Base-by-base conservation (phyloP, 2,329 filamentous ascomycete species). In the Penicillium nordicum region DNA sequence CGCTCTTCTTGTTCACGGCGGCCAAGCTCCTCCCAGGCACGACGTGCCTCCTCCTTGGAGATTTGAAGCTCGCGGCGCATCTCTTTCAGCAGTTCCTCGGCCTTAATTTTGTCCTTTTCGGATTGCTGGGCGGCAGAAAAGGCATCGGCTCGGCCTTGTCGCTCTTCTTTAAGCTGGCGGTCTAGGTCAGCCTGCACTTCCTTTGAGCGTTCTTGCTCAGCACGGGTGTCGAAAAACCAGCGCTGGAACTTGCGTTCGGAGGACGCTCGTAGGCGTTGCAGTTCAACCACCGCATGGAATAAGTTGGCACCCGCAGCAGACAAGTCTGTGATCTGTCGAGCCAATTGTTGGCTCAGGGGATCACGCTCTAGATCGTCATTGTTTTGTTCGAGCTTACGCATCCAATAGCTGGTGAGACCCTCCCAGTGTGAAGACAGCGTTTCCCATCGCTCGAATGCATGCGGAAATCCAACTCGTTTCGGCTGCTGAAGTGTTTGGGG, bases 381-480 rank as follows among this genome's bases (percentile, higher is more conserved):
- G 70, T 96, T 96, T 71, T 94, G 87, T 74, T 99, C 90, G 8
- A 99, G 80, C 64, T 92, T 87, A 45, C 91, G 88, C 62, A 99
- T 94, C 93, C 94, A 99, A 76, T 96, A 97, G 57, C 91, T 93
- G 0, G 94, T 97, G 57, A 99, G 81, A 5, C 94, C 94, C 73
- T 99, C 94, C 94, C 94, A 99, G 67, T 97, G 93, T 6, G 94
- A 95, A 0, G 94, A 99, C 3, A 99, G 78, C 0, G 90, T 93
- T 72, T 99, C 94, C 94, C 94, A 99, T 58, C 94, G 84, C 74
- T 99, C 93, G 68, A 99, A 99, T 0, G 94, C 94, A 74, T 97
- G 94, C 0, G 94, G 94, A 63, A 99, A 97, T 0, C 88, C 87
- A 45, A 88, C 90, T 55, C 86, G 74, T 52, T 67, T 72, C 25